Base-by-base conservation (phyloP, 768 basidiomycete species). In the Termitomyces sp. region DNA sequence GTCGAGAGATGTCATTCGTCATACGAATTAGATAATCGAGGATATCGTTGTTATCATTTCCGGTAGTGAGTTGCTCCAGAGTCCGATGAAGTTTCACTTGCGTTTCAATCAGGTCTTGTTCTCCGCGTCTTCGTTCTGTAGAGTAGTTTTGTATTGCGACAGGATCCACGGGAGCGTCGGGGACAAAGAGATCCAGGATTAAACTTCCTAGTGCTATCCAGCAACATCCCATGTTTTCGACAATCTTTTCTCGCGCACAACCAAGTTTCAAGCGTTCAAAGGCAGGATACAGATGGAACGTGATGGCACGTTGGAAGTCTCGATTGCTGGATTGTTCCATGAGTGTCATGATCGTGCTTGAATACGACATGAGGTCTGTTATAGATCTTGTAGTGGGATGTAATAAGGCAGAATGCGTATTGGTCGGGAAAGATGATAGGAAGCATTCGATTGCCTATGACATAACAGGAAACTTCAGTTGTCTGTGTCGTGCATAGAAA, bases 141-240 rank as follows among this genome's bases (percentile, higher is more conserved):
- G 75, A 72, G 49, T 75, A 80, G 51, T 74, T 77, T 54, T 84
- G 77, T 34, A 86, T 79, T 24, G 84, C 85, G 7, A 87, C 85
- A 28, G 97, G 97, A 69, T 99, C 97, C 50, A 98, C 72, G 2
- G 95, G 93, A 2, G 83, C 73, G 68, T 92, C 81, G 0, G 97
- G 94, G 39, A 98, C 77, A 66, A 88, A 87, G 20, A 95, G 79
- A 4, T 86, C 76, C 24, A 93, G 68, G 26, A 94, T 70, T 54
- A 86, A 62, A 18, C 76, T 77, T 46, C 82, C 79, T 50, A 90
- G 66, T 1, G 78, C 79, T 33, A 92, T 73, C 85, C 88, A 95
- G 56, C 67, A 73, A 26, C 67, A 62, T 9, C 76, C 72, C 58
- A 71, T 39, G 50, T 62, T 57, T 63, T 63, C 49, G 47, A 60